phyloP scores from a whole-genome alignment of 129 eudicot species.

The sunflower (Helianthus annuus) region DNA sequence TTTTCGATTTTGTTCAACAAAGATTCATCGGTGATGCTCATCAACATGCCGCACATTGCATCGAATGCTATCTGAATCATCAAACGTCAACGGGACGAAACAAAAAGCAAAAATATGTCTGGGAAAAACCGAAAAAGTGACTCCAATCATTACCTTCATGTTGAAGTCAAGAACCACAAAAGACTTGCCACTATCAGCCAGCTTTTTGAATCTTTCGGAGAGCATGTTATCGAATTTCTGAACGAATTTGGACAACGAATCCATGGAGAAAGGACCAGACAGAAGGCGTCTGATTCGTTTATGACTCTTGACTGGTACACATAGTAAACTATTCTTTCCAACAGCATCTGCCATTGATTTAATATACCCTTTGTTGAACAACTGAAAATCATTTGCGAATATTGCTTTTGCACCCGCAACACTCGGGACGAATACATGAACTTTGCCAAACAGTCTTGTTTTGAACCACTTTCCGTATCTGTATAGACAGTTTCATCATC shows the following conservation, averaged over 20 bases:
- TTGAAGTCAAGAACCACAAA: conserved; percentile 53
- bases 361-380: conserved; percentile 55
- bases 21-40: conserved; percentile 51
- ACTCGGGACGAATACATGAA: conserved; percentile 62
- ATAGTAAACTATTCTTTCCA: conserved; percentile 54
- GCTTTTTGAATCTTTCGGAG: conserved; percentile 35
- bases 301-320: conserved; percentile 52
- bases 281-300: conserved; percentile 56
- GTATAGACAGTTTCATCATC: conserved; percentile 2
- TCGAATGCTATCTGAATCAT: conserved; percentile 53
- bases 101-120: not conserved
- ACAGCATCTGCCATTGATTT: conserved; percentile 63
- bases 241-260: conserved; percentile 46
- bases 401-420: conserved; percentile 49
- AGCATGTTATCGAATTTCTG: conserved; percentile 46
- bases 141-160: conserved; percentile 46
- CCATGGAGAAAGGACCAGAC: conserved; percentile 60
- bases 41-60: conserved; percentile 57
- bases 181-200: conserved; percentile 44
- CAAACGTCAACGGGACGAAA: not conserved
- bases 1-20: conserved; percentile 42
- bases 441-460: conserved; percentile 56
- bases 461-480: conserved; percentile 67
- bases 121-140: not conserved
- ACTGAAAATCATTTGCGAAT: conserved; percentile 43